Conservation (phyloP, 164 flowering plant genomes). For the Berberis thunbergii region DNA sequence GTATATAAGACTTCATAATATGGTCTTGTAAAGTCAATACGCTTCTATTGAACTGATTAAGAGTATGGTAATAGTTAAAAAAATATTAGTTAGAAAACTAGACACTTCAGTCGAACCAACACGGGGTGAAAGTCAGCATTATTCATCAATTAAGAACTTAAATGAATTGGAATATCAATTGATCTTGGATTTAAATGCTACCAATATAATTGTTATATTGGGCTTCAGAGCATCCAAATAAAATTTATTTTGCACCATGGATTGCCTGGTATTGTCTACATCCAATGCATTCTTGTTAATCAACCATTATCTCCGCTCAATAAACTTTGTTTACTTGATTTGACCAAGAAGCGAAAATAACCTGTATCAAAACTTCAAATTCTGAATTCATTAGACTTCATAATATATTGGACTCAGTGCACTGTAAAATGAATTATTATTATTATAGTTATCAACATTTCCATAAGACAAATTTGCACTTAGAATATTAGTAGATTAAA, state of each 20-base stretch:
- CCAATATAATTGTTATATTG: neutral
- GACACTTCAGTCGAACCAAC: too few relatives aligned
- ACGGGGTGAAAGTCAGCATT: too few relatives aligned
- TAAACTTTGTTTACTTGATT: slow-evolving; percentile 39
- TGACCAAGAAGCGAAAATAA: slow-evolving; percentile 25
- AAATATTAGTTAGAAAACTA: too few relatives aligned
- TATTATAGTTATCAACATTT: slow-evolving; percentile 20
- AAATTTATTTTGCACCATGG: slow-evolving; percentile 8
- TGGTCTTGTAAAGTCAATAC: too few relatives aligned
- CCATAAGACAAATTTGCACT: slow-evolving; percentile 23
- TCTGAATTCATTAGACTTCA: slow-evolving; percentile 48
- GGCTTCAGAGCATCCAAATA: neutral
- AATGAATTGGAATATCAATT: too few relatives aligned
- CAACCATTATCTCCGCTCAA: slow-evolving; percentile 34
- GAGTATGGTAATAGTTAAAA: too few relatives aligned
- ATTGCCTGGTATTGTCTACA: slow-evolving; percentile 3
- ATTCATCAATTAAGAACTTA: too few relatives aligned
- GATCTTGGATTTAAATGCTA: too few relatives aligned
- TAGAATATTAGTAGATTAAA: slow-evolving; percentile 36
- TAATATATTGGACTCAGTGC: slow-evolving; percentile 14
- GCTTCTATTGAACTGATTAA: too few relatives aligned
- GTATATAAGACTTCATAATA: too few relatives aligned
- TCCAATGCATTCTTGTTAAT: slow-evolving; percentile 23
- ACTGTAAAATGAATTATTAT: slow-evolving; percentile 7
- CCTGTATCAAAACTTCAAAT: slow-evolving; percentile 64